Conservation (phyloP, 116 monocot species). For the Dioscorea cayenensis region DNA sequence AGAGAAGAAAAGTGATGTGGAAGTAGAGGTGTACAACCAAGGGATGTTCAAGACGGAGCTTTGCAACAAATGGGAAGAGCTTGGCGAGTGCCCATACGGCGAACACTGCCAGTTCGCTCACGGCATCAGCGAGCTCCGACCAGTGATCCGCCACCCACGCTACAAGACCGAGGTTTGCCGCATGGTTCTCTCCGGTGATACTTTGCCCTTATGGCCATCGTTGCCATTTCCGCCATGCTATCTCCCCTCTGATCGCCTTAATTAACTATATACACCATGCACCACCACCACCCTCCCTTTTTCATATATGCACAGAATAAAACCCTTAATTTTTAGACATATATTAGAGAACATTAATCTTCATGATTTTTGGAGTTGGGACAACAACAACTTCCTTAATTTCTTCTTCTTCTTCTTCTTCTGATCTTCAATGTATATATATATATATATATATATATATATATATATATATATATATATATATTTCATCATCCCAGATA, state of each 20-base stretch:
- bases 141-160: constrained; percentile 92
- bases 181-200: constrained; percentile 70
- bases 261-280: constrained; percentile 1
- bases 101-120: constrained; percentile 96
- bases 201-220: constrained; percentile 93
- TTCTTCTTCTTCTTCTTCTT: too few species aligned
- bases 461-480: too few species aligned
- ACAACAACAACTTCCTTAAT: too few species aligned
- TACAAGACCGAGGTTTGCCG: constrained; percentile 98
- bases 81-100: constrained; percentile 71
- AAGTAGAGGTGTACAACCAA: constrained; percentile 84
- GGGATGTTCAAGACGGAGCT: constrained; percentile 97
- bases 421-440: too few species aligned
- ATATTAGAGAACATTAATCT: too few species aligned
- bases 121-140: constrained; percentile 84
- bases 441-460: too few species aligned
- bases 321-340: too few species aligned
- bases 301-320: too few species aligned
- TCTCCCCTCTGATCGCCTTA: constrained; percentile 36
- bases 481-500: too few species aligned
- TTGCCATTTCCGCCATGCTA: constrained; percentile 89
- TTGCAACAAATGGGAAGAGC: constrained; percentile 98
- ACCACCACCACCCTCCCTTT: not conserved
- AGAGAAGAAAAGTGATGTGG: constrained; percentile 17
- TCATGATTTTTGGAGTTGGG: too few species aligned